Base-by-base conservation (phyloP, 352 stramenopile species). In the Pythium utonaiense region DNA sequence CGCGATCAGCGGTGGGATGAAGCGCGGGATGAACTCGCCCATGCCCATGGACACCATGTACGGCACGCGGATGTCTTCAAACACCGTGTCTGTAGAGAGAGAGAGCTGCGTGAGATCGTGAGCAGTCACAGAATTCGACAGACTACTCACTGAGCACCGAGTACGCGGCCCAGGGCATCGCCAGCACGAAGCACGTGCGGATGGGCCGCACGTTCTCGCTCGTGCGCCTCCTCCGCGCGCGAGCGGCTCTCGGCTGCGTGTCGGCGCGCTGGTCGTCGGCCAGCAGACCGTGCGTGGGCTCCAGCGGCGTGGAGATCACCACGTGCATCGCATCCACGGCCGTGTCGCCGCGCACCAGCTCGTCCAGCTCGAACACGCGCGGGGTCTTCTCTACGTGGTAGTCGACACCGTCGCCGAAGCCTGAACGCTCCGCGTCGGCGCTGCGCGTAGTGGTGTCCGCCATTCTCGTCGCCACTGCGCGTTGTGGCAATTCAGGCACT, bases 1-100 rank as follows among this genome's bases (percentile, higher is more conserved):
- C 34, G 70, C 78, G 61, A 88, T 72, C 42, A 92, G 62, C 25
- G 78, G 59, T 28, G 80, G 83, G 24, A 91, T 40, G 47, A 91
- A 86, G 51, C 78, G 78, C 49, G 83, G 77, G 19, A 88, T 55
- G 28, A 78, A 75, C 25, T 82, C 66, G 9, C 67, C 71, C 56
- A 90, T 87, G 38, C 72, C 80, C 78, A 90, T 85, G 0, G 77
- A 89, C 42, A 56, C 69, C 78, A 90, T 81, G 66, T 90, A 92
- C 61, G 78, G 79, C 30, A 78, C 57, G 47, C 77, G 70, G 38
- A 86, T 77, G 50, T 89, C 78, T 44, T 80, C 72, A 68, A 89
- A 89, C 12, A 92, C 69, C n/a, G 76, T 87, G 61, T 80, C 81
- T 91, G 47, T 34, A 38, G 6, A 53, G 49, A 24, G 24, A 59